Evolutionary conservation across 2,329 filamentous ascomycete genomes (phyloP).

Genomic region (Fusarium globosum): DNA sequence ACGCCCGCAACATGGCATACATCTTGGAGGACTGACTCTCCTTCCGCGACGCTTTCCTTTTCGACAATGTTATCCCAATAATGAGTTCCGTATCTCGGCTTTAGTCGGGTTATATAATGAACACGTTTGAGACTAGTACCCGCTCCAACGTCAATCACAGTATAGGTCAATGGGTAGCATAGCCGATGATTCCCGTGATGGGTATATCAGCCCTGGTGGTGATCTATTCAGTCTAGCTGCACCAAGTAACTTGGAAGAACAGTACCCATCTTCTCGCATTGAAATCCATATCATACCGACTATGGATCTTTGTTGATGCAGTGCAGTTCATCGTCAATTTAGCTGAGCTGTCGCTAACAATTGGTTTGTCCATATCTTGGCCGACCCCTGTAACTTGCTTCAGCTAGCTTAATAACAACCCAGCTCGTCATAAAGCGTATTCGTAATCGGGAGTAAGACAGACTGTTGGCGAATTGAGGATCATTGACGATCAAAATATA

Average conservation of each 20-base stretch:
- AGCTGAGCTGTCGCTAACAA: too few species aligned
- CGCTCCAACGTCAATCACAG: too few species aligned
- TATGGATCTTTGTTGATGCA: not conserved
- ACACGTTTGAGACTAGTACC: too few species aligned
- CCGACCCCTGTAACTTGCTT: not conserved
- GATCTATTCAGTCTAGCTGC: not conserved
- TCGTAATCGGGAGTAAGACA: not conserved
- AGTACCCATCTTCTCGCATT: too few species aligned
- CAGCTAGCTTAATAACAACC: not conserved
- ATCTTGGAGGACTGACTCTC: too few species aligned
- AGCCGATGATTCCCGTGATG: conserved; percentile 20
- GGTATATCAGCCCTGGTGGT: not conserved
- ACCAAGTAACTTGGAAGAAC: too few species aligned
- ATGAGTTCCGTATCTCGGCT: too few species aligned
- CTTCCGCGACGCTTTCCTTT: too few species aligned
- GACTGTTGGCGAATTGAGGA: not conserved
- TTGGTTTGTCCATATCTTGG: not conserved
- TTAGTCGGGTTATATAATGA: too few species aligned
- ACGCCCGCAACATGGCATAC: too few species aligned
- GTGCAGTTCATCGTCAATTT: not conserved
- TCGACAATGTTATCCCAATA: too few species aligned
- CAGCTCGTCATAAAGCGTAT: not conserved
- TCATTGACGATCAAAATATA: not conserved
- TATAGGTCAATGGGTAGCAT: too few species aligned
- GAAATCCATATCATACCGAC: not conserved